Evolutionary conservation across 306 rosid genomes (phyloP).

Genomic region (Notholithocarpus densiflorus): DNA sequence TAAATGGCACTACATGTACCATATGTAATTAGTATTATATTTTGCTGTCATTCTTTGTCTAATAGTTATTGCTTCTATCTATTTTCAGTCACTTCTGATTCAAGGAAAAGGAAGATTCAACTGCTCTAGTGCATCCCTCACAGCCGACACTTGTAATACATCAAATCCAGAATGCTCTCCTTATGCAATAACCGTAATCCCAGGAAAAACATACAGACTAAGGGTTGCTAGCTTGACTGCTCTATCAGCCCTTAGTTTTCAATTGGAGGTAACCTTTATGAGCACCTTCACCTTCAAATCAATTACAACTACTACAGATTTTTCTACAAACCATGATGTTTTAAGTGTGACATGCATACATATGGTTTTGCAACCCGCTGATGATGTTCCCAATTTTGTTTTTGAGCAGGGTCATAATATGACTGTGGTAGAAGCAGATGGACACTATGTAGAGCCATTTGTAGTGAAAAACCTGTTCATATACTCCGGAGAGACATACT

Average conservation of each 20-base stretch:
- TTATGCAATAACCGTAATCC: conserved; percentile 42
- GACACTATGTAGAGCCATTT: conserved; percentile 82
- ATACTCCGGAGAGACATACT: conserved; percentile 89
- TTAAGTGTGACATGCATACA: neutral
- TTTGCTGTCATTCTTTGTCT: neutral
- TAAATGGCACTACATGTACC: conserved; percentile 2
- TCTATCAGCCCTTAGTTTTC: conserved; percentile 78
- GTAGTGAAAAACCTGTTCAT: conserved; percentile 64
- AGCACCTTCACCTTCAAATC: neutral
- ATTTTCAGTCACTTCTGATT: conserved; percentile 70
- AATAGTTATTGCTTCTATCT: neutral
- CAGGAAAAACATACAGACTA: conserved; percentile 65
- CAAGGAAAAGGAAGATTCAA: conserved; percentile 80
- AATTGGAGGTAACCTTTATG: conserved; percentile 56
- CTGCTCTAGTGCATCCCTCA: conserved; percentile 40
- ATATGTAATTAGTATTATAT: neutral
- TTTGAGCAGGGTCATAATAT: conserved; percentile 68
- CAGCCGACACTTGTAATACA: conserved; percentile 47
- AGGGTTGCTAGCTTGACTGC: conserved; percentile 64
- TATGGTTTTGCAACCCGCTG: too few species aligned
- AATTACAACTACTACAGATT: neutral
- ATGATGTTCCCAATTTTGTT: neutral
- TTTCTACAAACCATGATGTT: neutral
- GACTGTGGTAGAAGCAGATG: conserved; percentile 95
- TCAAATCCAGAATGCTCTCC: conserved; percentile 66